These are phyloP conservation scores for Kodamaea arcana DNA, from an alignment of 1,139 yeast species.

Conservation along the genomic window DNA sequence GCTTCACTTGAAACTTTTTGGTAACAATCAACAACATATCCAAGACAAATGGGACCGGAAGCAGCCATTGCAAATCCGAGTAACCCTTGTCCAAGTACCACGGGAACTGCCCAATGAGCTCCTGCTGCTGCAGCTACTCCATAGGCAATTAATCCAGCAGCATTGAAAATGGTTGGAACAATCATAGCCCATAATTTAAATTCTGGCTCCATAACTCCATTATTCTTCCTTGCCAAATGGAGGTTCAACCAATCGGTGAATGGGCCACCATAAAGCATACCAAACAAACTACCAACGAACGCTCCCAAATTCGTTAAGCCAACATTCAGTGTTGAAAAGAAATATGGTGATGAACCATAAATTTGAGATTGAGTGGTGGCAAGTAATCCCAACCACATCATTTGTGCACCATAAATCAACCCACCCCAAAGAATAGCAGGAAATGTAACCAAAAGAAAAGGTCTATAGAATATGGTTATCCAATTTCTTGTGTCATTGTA, in stretches of 20 bases:
- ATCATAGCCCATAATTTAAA: conserved; percentile 59
- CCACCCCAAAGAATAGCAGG: conserved; percentile 65
- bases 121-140: conserved; percentile 30
- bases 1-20: conserved; percentile 54
- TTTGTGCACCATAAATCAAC: conserved; percentile 57
- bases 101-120: conserved; percentile 48
- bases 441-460: conserved; percentile 42
- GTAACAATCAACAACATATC: conserved; percentile 57
- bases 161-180: conserved; percentile 36
- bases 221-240: conserved; percentile 57
- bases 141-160: conserved; percentile 37
- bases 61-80: conserved; percentile 58
- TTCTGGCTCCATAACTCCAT: conserved; percentile 78
- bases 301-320: conserved; percentile 44
- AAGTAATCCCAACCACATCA: conserved; percentile 50
- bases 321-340: conserved; percentile 29
- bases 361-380: conserved; percentile 43
- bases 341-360: conserved; percentile 32
- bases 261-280: conserved; percentile 56
- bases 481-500: conserved; percentile 40
- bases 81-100: conserved; percentile 48
- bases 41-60: conserved; percentile 52
- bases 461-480: conserved; percentile 35
- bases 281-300: conserved; percentile 35
- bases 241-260: conserved; percentile 40